Percentiles rank a stretch among this genome's conserved stretches.
These are phyloP conservation scores for Hypoxylon fuscum DNA, from an alignment of 495 filamentous ascomycete species.

Conservation along the genomic window DNA sequence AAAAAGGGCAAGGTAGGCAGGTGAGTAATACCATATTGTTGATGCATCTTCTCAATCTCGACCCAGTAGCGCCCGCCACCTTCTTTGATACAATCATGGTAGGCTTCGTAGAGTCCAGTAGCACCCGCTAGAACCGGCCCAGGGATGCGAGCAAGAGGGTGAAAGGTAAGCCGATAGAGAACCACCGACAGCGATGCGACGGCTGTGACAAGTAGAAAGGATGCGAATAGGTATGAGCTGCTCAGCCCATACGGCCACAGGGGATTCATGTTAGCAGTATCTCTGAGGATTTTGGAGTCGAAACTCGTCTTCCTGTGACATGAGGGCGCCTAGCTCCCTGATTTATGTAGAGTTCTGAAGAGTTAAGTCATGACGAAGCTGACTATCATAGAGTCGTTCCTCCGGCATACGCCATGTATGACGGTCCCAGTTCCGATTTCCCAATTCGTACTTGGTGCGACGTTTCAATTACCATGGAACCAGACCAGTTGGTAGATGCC, in stretches of 20 bases:
- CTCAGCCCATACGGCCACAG: conserved; percentile 15
- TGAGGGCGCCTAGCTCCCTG: not conserved
- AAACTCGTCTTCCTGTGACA: not conserved
- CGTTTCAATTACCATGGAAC: too few species aligned
- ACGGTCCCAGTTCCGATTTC: too few species aligned
- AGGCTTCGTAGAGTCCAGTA: conserved; percentile 57
- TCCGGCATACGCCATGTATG: too few species aligned
- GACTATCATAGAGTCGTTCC: too few species aligned
- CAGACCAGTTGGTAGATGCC: too few species aligned
- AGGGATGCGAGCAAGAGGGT: conserved; percentile 54
- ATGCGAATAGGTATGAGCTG: conserved; percentile 3
- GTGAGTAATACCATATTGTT: conserved; percentile 49
- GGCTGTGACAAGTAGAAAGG: not conserved
- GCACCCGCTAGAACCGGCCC: conserved; percentile 60
- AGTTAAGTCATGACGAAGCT: too few species aligned
- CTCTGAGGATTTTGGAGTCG: not conserved
- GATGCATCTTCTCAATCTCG: conserved; percentile 55
- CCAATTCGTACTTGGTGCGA: too few species aligned
- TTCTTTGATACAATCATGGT: conserved; percentile 56
- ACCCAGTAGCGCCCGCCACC: conserved; percentile 51
- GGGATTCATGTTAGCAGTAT: conserved; percentile 14
- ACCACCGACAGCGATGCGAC: conserved; percentile 1
- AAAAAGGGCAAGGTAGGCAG: not conserved
- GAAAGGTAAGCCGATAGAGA: conserved; percentile 52
- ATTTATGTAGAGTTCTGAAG: not conserved